phyloP scores from a whole-genome alignment of 257 asterid genomes.

The Scutellaria baicalensis region DNA sequence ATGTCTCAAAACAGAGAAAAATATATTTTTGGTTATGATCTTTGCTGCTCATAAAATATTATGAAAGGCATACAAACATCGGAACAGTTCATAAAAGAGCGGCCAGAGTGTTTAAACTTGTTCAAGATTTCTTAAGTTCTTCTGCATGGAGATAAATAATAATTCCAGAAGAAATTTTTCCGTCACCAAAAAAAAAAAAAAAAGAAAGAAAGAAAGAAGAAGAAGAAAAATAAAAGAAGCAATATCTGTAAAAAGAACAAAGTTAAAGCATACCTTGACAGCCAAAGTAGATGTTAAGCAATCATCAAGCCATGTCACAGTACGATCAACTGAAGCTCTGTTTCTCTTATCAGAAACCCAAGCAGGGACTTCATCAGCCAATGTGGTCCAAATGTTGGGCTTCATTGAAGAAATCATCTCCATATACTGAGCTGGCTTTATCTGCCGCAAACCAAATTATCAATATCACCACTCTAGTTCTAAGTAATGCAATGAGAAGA shows the following conservation, averaged over 20 bases:
- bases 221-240: no score
- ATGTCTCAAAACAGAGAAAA: background rate
- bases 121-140: background rate
- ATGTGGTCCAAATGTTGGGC: slow-evolving; percentile 75
- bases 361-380: slow-evolving; percentile 95
- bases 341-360: slow-evolving; percentile 89
- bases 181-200: background rate
- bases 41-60: background rate
- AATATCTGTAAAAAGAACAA: background rate
- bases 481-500: background rate
- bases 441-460: slow-evolving; percentile 27
- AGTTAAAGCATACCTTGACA: slow-evolving; percentile 22
- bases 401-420: slow-evolving; percentile 68
- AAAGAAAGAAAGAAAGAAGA: no score
- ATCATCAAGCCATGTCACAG: slow-evolving; percentile 87
- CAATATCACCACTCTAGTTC: background rate
- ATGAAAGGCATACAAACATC: background rate
- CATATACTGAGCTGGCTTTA: slow-evolving; percentile 61
- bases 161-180: background rate
- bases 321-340: slow-evolving; percentile 69
- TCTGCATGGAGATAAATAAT: background rate
- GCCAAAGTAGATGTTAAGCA: slow-evolving; percentile 40
- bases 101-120: background rate
- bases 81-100: background rate
- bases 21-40: background rate